Conservation (phyloP, 192 early-diverging fungal genomes). For the Coemansia sp. region DNA sequence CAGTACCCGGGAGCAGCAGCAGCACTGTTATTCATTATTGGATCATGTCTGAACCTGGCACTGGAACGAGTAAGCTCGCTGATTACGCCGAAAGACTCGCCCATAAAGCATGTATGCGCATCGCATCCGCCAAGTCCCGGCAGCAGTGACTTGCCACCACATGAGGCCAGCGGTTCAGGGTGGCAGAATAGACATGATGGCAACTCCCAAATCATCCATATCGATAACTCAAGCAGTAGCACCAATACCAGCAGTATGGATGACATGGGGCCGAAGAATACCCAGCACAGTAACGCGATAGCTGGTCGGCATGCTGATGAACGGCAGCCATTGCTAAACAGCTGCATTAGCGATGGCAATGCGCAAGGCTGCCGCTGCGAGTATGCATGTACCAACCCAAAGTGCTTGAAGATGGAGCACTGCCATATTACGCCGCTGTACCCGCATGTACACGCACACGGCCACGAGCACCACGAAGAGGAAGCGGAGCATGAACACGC, state of each 20-base stretch:
- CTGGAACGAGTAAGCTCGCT: slow-evolving; percentile 23
- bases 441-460: slow-evolving; percentile 36
- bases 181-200: slow-evolving; percentile 8
- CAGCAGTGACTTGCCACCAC: not conserved
- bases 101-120: slow-evolving; percentile 42
- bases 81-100: slow-evolving; percentile 39
- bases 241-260: too few relatives aligned
- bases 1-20: slow-evolving; percentile 23
- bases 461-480: slow-evolving; percentile 8
- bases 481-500: not conserved
- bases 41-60: slow-evolving; percentile 34
- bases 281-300: not conserved
- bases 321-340: slow-evolving; percentile 16
- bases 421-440: slow-evolving; percentile 48
- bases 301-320: not conserved
- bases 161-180: slow-evolving; percentile 1
- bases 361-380: slow-evolving; percentile 21
- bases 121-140: slow-evolving; percentile 38
- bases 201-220: slow-evolving; percentile 9
- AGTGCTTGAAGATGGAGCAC: slow-evolving; percentile 40
- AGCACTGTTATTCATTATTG: slow-evolving; percentile 31
- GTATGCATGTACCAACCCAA: slow-evolving; percentile 35
- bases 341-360: not conserved
- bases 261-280: not conserved
- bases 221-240: not conserved